A percentile compares a stretch with the other conserved stretches of the same genome.
Conservation (phyloP, 2,329 filamentous ascomycete species). For the Colletotrichum trifolii region DNA sequence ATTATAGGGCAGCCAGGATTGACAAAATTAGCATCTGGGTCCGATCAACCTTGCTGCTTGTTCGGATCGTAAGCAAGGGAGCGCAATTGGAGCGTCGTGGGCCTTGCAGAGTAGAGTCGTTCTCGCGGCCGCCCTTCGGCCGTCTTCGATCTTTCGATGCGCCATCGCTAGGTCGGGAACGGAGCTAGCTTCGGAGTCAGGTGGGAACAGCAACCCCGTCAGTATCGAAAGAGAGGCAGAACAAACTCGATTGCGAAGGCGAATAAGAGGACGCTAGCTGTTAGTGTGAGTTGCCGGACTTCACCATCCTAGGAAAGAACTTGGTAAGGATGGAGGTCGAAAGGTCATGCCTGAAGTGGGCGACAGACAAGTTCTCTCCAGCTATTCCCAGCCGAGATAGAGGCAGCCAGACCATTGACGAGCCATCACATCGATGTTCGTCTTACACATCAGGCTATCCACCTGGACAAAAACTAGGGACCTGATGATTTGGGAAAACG, state of each 20-base stretch:
- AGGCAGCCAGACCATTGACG: neutral
- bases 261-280: constrained; percentile 4
- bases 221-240: neutral
- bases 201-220: constrained; percentile 12
- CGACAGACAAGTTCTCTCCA: constrained; percentile 16
- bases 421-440: neutral
- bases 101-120: constrained; percentile 6
- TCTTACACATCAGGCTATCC: neutral
- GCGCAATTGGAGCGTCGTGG: constrained; percentile 16
- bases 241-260: constrained; percentile 11
- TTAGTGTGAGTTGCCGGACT: constrained; percentile 1
- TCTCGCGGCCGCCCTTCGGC: neutral
- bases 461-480: neutral
- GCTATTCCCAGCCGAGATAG: neutral
- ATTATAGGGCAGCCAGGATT: constrained; percentile 15
- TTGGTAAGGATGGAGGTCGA: constrained; percentile 8
- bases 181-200: constrained; percentile 12
- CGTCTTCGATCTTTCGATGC: neutral
- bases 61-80: neutral
- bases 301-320: constrained; percentile 16
- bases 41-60: constrained; percentile 4
- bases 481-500: neutral
- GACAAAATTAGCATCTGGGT: constrained; percentile 5
- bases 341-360: constrained; percentile 13
- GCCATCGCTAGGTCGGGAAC: constrained; percentile 16